Percentiles rank a stretch among this genome's conserved stretches.
Evolutionary conservation across 306 rosid genomes (phyloP).

Genomic region (Herpetospermum pedunculosum): DNA sequence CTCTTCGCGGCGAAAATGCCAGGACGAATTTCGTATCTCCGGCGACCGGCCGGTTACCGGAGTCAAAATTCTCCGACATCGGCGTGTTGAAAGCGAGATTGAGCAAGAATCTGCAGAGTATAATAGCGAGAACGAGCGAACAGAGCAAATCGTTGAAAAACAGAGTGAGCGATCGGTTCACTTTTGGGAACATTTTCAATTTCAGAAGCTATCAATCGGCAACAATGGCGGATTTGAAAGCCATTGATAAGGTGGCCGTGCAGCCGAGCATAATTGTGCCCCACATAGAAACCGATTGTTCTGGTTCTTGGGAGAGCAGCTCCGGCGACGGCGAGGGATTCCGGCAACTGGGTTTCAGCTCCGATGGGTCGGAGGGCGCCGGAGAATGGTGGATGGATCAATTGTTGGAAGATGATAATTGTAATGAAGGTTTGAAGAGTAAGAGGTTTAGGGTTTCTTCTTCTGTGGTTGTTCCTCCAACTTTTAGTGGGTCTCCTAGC

Average conservation of each 20-base stretch:
- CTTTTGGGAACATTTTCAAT: slow-evolving; percentile 74
- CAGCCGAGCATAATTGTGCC: slow-evolving; percentile 89
- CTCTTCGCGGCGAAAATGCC: slow-evolving; percentile 70
- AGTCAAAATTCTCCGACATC: not conserved
- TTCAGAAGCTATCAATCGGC: slow-evolving; percentile 27
- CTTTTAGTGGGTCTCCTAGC: slow-evolving; percentile 41
- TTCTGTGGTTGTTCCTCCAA: slow-evolving; percentile 83
- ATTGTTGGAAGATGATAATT: slow-evolving; percentile 16
- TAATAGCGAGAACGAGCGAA: slow-evolving; percentile 50
- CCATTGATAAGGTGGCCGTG: slow-evolving; percentile 40
- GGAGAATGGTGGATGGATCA: slow-evolving; percentile 54
- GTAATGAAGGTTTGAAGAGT: slow-evolving; percentile 37
- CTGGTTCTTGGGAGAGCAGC: slow-evolving; percentile 33
- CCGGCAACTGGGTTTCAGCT: slow-evolving; percentile 32
- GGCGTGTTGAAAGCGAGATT: slow-evolving; percentile 43
- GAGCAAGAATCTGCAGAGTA: slow-evolving; percentile 68
- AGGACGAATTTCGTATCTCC: slow-evolving; percentile 56
- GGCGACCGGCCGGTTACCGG: not conserved
- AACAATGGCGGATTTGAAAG: slow-evolving; percentile 25
- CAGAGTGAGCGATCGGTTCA: slow-evolving; percentile 79
- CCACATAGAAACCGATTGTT: slow-evolving; percentile 10
- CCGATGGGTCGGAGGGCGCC: slow-evolving; percentile 33
- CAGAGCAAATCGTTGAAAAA: slow-evolving; percentile 39
- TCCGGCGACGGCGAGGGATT: slow-evolving; percentile 29
- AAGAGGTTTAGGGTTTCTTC: slow-evolving; percentile 90